phyloP scores from a whole-genome alignment of 164 flowering plant genomes.

The Piper longum region DNA sequence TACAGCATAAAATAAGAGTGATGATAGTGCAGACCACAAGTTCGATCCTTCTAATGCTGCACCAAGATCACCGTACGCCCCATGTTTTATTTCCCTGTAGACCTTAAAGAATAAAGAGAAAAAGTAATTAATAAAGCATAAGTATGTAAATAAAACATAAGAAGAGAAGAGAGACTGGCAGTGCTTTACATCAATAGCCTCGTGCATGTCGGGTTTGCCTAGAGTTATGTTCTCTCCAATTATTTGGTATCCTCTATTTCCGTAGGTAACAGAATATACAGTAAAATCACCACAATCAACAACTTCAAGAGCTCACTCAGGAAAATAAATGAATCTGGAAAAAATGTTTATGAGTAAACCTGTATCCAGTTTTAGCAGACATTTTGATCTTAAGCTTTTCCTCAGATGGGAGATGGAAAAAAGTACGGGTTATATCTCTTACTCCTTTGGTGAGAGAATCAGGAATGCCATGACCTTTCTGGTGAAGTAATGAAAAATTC shows the following conservation, averaged over 20 bases:
- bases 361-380: slow-evolving; percentile 64
- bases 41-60: slow-evolving; percentile 57
- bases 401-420: slow-evolving; percentile 57
- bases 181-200: slow-evolving; percentile 77
- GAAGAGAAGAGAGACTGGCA: background rate
- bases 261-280: slow-evolving; percentile 1
- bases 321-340: background rate
- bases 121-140: background rate
- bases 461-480: slow-evolving; percentile 91
- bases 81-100: slow-evolving; percentile 50
- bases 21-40: slow-evolving; percentile 42
- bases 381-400: slow-evolving; percentile 77
- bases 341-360: slow-evolving; percentile 21
- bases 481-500: slow-evolving; percentile 10
- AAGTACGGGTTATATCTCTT: slow-evolving; percentile 33
- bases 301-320: background rate
- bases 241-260: slow-evolving; percentile 76
- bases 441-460: slow-evolving; percentile 60
- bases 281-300: slow-evolving; percentile 1
- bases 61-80: slow-evolving; percentile 65
- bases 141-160: background rate
- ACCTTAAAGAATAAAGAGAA: slow-evolving; percentile 24
- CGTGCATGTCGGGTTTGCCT: slow-evolving; percentile 84
- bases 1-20: slow-evolving; percentile 3
- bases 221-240: slow-evolving; percentile 80